Conservation (phyloP, 495 filamentous ascomycete species). For the Clohesyomyces aquaticus region DNA sequence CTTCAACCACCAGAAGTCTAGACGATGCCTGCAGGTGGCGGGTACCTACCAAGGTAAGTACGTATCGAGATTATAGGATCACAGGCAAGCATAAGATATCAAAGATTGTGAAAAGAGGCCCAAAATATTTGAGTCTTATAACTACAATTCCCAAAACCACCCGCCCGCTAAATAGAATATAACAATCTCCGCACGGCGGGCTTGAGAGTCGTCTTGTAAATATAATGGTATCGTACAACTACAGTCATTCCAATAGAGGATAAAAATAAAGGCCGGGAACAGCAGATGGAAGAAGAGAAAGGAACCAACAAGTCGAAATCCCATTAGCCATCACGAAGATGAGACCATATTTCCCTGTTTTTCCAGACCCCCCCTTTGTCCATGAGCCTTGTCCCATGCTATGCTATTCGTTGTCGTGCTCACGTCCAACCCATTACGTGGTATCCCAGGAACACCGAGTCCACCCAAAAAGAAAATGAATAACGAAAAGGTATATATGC, state of each 20-base stretch:
- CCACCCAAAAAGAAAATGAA: conserved; percentile 3
- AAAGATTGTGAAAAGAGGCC: conserved; percentile 6
- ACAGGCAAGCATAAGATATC: not conserved
- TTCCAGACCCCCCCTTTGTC: not conserved
- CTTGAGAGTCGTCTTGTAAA: not conserved
- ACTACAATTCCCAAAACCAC: not conserved
- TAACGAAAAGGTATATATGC: not conserved
- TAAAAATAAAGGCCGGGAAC: not conserved
- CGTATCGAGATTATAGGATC: not conserved
- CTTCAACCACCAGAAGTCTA: not conserved
- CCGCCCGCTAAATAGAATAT: conserved; percentile 2
- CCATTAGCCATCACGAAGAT: not conserved
- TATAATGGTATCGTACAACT: conserved; percentile 36
- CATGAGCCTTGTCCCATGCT: conserved; percentile 29
- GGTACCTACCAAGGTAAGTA: no score
- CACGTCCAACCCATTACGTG: conserved; percentile 27
- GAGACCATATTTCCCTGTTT: conserved; percentile 13
- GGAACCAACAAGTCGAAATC: conserved; percentile 2
- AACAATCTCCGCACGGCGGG: conserved; percentile 32
- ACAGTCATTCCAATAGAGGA: conserved; percentile 16
- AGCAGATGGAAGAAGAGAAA: conserved; percentile 1
- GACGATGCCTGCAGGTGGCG: no score
- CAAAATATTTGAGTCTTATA: not conserved
- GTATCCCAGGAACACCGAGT: conserved; percentile 3
- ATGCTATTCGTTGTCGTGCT: conserved; percentile 30